phyloP scores from a whole-genome alignment of 768 basidiomycete genomes.

The Sporobolomyces roseus region DNA sequence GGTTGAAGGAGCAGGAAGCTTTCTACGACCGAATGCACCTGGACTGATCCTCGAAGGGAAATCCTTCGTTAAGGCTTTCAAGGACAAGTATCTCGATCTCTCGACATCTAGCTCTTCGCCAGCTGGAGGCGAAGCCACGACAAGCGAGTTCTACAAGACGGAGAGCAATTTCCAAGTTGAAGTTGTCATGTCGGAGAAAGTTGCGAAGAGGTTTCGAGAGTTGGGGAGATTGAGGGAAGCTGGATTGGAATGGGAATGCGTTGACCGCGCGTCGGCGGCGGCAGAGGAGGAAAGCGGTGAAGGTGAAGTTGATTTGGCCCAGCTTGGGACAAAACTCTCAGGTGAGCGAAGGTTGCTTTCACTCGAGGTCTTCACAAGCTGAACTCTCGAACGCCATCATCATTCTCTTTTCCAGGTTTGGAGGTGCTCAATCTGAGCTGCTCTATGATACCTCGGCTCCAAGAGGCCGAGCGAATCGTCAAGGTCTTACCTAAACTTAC shows the following conservation, averaged over 20 bases:
- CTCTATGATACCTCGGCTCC: conserved; percentile 20
- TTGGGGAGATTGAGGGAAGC: conserved; percentile 68
- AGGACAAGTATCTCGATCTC: conserved; percentile 73
- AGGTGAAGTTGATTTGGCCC: conserved; percentile 37
- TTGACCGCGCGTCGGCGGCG: conserved; percentile 52
- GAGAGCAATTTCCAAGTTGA: conserved; percentile 78
- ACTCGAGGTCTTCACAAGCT: not conserved
- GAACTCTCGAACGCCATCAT: not conserved
- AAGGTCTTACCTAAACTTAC: conserved; percentile 61
- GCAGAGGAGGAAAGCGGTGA: conserved; percentile 52
- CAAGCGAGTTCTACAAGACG: conserved; percentile 72
- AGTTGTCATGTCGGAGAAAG: conserved; percentile 74
- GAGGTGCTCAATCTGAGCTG: conserved; percentile 24
- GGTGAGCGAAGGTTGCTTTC: conserved; percentile 6
- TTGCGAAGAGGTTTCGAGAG: conserved; percentile 65
- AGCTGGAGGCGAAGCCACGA: too few relatives aligned
- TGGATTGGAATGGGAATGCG: conserved; percentile 68
- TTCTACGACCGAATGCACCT: conserved; percentile 65
- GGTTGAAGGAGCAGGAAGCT: conserved; percentile 63
- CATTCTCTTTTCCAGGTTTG: not conserved
- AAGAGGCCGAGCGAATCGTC: conserved; percentile 53
- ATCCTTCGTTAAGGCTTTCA: conserved; percentile 71
- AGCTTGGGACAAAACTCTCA: not conserved
- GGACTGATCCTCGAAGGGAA: conserved; percentile 52
- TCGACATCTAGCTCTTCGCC: too few relatives aligned